phyloP scores from a whole-genome alignment of 225 moss, liverwort and hornwort genomes.

The Sphagnum contortum region DNA sequence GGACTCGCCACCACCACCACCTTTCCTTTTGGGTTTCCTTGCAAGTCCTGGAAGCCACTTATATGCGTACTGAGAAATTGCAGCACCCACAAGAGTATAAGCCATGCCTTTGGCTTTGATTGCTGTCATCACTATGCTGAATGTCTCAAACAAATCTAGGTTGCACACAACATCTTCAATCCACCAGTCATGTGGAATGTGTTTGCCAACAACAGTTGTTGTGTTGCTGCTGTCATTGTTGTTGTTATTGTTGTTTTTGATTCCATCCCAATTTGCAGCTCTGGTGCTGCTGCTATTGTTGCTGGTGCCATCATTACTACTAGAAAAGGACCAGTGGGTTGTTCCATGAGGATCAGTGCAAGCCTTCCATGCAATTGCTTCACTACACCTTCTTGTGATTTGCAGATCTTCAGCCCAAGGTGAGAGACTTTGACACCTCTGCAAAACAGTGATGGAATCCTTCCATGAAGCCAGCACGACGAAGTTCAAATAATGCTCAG shows the following conservation, averaged over 20 bases:
- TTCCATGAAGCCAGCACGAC: constrained; percentile 78
- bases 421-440: constrained; percentile 59
- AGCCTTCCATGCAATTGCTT: constrained; percentile 86
- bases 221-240: constrained; percentile 20
- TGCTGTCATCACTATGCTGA: constrained; percentile 56
- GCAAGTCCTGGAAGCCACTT: constrained; percentile 64
- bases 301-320: not conserved
- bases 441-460: constrained; percentile 62
- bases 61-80: constrained; percentile 65
- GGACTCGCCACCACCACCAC: too few species aligned
- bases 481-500: constrained; percentile 63
- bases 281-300: constrained; percentile 28
- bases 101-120: constrained; percentile 79
- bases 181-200: constrained; percentile 88
- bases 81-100: constrained; percentile 63
- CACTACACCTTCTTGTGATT: constrained; percentile 64
- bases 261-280: constrained; percentile 34
- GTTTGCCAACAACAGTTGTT: constrained; percentile 34
- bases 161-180: constrained; percentile 56
- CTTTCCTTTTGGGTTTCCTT: constrained; percentile 23
- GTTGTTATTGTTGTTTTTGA: constrained; percentile 3
- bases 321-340: constrained; percentile 66
- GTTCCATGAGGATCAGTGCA: constrained; percentile 59
- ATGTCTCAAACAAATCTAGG: constrained; percentile 42
- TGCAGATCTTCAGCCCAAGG: constrained; percentile 67